Conservation (phyloP, 768 basidiomycete genomes). For the Zangia roseola region DNA sequence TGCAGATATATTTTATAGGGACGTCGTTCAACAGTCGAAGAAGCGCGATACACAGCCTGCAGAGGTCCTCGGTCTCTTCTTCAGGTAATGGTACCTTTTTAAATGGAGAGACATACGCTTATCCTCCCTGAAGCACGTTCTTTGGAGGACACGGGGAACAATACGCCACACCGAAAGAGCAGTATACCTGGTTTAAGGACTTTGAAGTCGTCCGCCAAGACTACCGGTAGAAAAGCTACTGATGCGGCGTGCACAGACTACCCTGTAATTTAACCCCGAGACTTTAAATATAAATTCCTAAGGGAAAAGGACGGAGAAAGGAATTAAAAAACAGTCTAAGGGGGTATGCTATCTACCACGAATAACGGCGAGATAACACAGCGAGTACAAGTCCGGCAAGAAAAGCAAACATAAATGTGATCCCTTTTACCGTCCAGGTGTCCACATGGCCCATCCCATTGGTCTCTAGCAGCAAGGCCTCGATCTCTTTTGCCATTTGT, state of each 20-base stretch:
- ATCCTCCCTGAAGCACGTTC: conserved; percentile 52
- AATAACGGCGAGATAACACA: conserved; percentile 14
- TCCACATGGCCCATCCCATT: conserved; percentile 50
- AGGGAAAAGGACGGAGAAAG: too few species aligned
- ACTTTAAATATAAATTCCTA: too few species aligned
- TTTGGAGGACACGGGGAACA: conserved; percentile 71
- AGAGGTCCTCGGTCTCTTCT: conserved; percentile 62
- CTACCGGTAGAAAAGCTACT: conserved; percentile 1
- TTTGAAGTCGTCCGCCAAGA: conserved; percentile 45
- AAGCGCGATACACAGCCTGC: conserved; percentile 24
- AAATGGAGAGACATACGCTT: background rate
- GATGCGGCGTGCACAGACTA: too few species aligned
- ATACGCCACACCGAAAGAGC: conserved; percentile 75
- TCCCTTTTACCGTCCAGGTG: conserved; percentile 14
- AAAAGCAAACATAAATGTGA: conserved; percentile 19
- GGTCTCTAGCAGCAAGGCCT: conserved; percentile 53
- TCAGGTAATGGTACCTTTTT: conserved; percentile 51
- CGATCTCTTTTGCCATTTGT: conserved; percentile 64
- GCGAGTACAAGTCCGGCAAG: conserved; percentile 26
- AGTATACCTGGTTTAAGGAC: conserved; percentile 75
- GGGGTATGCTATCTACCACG: background rate
- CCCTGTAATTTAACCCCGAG: too few species aligned
- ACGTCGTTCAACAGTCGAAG: conserved; percentile 24
- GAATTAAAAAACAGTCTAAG: too few species aligned
- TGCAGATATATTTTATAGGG: conserved; percentile 62